Percentiles rank a stretch among this genome's conserved stretches.
Conservation (phyloP, 2,329 filamentous ascomycete species). For the Sarocladium strictum region DNA sequence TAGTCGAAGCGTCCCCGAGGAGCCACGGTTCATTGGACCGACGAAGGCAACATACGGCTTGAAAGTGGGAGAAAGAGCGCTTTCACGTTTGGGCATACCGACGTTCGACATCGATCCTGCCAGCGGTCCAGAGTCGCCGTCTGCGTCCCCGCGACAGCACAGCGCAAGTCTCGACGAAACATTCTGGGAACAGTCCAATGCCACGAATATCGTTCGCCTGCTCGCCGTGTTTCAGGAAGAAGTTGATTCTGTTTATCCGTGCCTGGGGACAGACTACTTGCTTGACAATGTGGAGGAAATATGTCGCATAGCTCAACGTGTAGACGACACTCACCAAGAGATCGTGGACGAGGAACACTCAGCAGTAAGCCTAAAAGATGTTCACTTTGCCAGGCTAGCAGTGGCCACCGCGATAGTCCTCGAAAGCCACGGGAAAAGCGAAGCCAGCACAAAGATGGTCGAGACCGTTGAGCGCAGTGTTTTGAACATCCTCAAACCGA, state of each 20-base stretch:
- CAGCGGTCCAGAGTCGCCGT: conserved; percentile 18
- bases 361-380: conserved; percentile 19
- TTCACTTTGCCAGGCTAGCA: conserved; percentile 27
- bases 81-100: conserved; percentile 29
- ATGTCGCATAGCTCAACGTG: no score
- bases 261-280: conserved; percentile 23
- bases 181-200: conserved; percentile 19
- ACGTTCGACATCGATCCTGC: conserved; percentile 19
- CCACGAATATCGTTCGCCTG: conserved; percentile 24
- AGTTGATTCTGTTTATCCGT: conserved; percentile 30
- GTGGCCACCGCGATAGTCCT: conserved; percentile 26
- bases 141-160: conserved; percentile 10
- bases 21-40: conserved; percentile 30
- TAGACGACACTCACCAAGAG: not conserved
- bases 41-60: conserved; percentile 29
- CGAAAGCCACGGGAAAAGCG: conserved; percentile 24
- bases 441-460: conserved; percentile 22
- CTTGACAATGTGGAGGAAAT: conserved; percentile 16
- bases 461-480: conserved; percentile 23
- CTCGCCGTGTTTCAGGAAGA: conserved; percentile 33
- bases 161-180: conserved; percentile 12
- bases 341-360: no score
- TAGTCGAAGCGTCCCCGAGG: conserved; percentile 18
- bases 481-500: conserved; percentile 20
- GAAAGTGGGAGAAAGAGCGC: conserved; percentile 27